These are phyloP conservation scores for Cladosporium velox DNA, from an alignment of 2,329 filamentous ascomycete genomes.

Conservation along the genomic window DNA sequence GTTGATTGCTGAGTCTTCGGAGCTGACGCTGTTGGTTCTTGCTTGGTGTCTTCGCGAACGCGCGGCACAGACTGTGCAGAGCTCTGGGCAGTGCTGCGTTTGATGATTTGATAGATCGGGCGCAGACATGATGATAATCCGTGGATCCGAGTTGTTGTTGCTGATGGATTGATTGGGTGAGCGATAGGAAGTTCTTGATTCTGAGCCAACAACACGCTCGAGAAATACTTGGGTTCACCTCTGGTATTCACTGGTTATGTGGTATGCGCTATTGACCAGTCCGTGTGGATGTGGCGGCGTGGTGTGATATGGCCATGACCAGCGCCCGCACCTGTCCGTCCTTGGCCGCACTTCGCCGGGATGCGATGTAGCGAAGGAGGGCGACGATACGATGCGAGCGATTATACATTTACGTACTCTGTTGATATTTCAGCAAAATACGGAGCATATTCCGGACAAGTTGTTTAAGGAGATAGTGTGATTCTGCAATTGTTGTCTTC, in stretches of 20 bases:
- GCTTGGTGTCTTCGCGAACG: constrained; percentile 8
- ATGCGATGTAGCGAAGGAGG: constrained; percentile 1
- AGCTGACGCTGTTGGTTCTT: neutral
- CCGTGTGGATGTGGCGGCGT: neutral
- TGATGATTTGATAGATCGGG: neutral
- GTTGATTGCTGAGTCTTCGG: neutral
- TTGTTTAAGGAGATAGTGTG: neutral
- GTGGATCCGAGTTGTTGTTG: neutral
- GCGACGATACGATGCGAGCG: neutral
- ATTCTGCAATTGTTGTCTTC: neutral
- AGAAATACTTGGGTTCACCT: neutral
- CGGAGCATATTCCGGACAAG: neutral
- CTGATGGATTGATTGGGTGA: neutral
- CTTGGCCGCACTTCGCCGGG: constrained; percentile 13
- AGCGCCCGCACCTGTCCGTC: constrained; percentile 6
- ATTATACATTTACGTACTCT: neutral
- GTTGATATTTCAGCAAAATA: neutral
- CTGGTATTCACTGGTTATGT: neutral
- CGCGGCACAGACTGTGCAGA: constrained; percentile 5
- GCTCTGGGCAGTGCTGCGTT: constrained; percentile 3
- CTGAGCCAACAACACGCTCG: neutral
- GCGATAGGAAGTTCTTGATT: no score
- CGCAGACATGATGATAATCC: neutral
- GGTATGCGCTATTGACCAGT: constrained; percentile 3
- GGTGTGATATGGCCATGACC: constrained; percentile 4